Evolutionary conservation across 495 filamentous ascomycete species (phyloP).

Genomic region (Aspergillus bertholletiae): DNA sequence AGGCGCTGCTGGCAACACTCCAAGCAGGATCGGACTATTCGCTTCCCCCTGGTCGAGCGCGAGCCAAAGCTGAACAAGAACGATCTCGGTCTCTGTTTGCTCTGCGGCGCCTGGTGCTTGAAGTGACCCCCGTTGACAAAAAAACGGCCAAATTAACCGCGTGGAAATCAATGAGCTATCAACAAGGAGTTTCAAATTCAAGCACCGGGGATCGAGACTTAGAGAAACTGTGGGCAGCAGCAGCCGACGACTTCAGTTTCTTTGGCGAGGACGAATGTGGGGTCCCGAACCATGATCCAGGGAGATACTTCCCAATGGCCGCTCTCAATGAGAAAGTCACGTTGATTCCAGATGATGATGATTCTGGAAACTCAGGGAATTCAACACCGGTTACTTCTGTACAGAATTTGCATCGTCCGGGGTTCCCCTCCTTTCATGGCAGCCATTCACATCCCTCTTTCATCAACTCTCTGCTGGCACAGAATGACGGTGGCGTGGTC

Average conservation of each 20-base stretch:
- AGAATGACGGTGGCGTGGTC: background rate
- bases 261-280: conserved; percentile 61
- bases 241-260: conserved; percentile 60
- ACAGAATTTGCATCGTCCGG: conserved; percentile 1
- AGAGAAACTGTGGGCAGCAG: conserved; percentile 59
- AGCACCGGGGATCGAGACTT: conserved; percentile 59
- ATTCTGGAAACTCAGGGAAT: conserved; percentile 15
- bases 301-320: conserved; percentile 43
- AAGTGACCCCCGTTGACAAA: conserved; percentile 43
- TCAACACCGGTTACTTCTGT: conserved; percentile 10
- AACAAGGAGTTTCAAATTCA: conserved; percentile 44
- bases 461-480: background rate
- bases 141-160: conserved; percentile 20
- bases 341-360: conserved; percentile 33
- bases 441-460: background rate
- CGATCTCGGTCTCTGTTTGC: conserved; percentile 49
- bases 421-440: background rate
- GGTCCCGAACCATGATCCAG: conserved; percentile 41
- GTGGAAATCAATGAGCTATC: conserved; percentile 36
- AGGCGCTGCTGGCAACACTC: conserved; percentile 51
- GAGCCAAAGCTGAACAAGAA: conserved; percentile 38
- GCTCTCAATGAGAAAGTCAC: conserved; percentile 41
- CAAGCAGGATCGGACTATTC: conserved; percentile 51
- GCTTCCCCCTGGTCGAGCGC: conserved; percentile 44
- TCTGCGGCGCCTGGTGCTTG: conserved; percentile 53